Conservation (phyloP, 495 filamentous ascomycete genomes). For the Lasiosphaeria ovina region DNA sequence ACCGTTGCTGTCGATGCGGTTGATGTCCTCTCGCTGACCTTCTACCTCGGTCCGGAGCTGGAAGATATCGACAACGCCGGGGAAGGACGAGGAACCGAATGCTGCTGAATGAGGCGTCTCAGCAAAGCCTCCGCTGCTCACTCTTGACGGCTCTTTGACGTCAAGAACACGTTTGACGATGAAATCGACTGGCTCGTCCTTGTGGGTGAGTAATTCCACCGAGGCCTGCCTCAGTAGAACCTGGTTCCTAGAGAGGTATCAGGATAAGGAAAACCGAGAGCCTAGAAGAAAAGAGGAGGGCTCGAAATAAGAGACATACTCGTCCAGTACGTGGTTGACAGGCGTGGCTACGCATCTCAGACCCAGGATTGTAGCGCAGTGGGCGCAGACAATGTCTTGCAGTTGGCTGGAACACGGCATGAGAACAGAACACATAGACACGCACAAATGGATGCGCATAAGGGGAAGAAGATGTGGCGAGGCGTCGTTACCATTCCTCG, state of each 20-base stretch:
- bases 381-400: constrained; percentile 31
- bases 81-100: background rate
- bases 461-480: background rate
- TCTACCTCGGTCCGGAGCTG: constrained; percentile 27
- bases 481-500: constrained; percentile 32
- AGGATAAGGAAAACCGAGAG: constrained; percentile 2
- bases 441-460: background rate
- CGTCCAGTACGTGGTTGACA: constrained; percentile 35
- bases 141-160: constrained; percentile 21
- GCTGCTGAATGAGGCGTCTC: background rate
- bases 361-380: constrained; percentile 29
- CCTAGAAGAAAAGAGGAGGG: background rate
- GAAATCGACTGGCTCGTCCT: constrained; percentile 19
- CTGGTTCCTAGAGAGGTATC: constrained; percentile 21
- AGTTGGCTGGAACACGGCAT: constrained; percentile 21
- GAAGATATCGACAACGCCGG: constrained; percentile 12
- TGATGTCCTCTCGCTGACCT: constrained; percentile 31
- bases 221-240: constrained; percentile 26
- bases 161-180: constrained; percentile 31
- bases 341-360: constrained; percentile 31
- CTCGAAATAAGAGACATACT: constrained; percentile 21
- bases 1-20: constrained; percentile 33
- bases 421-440: background rate
- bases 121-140: background rate
- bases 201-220: constrained; percentile 15